A percentile compares a stretch with the other conserved stretches of the same genome.
Evolutionary conservation across 2,329 filamentous ascomycete species (phyloP).

Genomic region (Beauveria sp.): DNA sequence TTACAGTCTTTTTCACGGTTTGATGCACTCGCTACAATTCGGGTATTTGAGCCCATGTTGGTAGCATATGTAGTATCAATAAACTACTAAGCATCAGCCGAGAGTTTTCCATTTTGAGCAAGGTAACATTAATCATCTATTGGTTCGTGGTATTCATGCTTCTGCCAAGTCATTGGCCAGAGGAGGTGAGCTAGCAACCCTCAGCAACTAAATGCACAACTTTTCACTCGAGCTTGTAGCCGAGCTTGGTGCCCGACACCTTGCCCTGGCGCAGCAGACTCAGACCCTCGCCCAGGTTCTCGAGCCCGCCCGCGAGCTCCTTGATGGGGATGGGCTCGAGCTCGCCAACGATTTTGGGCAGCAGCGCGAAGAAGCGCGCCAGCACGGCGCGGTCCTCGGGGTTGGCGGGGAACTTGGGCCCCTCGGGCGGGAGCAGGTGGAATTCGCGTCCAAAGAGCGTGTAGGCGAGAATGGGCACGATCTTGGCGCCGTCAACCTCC

Average conservation of each 20-base stretch:
- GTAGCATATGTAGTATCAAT: background rate
- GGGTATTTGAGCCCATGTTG: background rate
- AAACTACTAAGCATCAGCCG: background rate
- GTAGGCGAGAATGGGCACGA: constrained; percentile 20
- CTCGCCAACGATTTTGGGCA: constrained; percentile 13
- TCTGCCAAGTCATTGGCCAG: too few relatives aligned
- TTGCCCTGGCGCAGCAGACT: constrained; percentile 16
- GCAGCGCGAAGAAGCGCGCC: constrained; percentile 16
- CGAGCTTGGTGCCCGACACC: constrained; percentile 18
- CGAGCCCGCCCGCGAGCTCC: constrained; percentile 14
- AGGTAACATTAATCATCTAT: too few relatives aligned
- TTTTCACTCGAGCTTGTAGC: constrained; percentile 6
- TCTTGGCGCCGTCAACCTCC: constrained; percentile 15
- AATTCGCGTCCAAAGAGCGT: constrained; percentile 19
- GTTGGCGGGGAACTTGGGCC: constrained; percentile 22
- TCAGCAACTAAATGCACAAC: too few relatives aligned
- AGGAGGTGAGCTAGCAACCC: background rate
- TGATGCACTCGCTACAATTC: background rate
- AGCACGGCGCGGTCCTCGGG: constrained; percentile 18
- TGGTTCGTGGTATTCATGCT: too few relatives aligned
- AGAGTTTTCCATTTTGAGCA: background rate
- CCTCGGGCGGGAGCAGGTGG: constrained; percentile 20
- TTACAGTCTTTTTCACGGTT: background rate
- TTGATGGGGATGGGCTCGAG: constrained; percentile 17
- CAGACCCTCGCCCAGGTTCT: constrained; percentile 14